phyloP scores from a whole-genome alignment of 805 yeast genomes.

The Nakazawaea ishiwadae region DNA sequence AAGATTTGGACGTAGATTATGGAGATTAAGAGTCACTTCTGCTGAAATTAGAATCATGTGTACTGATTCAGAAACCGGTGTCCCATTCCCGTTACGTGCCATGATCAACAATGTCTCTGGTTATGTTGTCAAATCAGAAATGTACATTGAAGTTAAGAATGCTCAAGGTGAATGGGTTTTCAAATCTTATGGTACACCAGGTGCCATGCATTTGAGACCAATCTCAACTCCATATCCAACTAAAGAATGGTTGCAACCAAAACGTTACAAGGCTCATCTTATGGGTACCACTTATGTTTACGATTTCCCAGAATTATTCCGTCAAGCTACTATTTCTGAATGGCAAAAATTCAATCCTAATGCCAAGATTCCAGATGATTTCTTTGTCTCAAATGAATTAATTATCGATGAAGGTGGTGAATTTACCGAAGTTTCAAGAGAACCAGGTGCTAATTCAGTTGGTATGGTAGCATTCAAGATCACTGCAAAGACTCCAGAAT shows the following conservation, averaged over 20 bases:
- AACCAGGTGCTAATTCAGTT: constrained; percentile 90
- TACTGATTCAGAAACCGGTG: constrained; percentile 81
- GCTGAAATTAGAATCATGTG: constrained; percentile 97
- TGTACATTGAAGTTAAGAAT: constrained; percentile 92
- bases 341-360: constrained; percentile 69
- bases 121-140: constrained; percentile 91
- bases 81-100: constrained; percentile 94
- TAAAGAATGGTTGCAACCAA: constrained; percentile 96
- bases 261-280: constrained; percentile 96
- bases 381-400: constrained; percentile 76
- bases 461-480: constrained; percentile 98
- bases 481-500: constrained; percentile 91
- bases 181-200: constrained; percentile 92
- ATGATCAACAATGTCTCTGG: constrained; percentile 95
- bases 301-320: constrained; percentile 98
- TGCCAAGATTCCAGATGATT: constrained; percentile 65
- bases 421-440: constrained; percentile 86
- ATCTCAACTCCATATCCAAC: constrained; percentile 96
- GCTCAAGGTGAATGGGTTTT: constrained; percentile 94
- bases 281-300: constrained; percentile 98
- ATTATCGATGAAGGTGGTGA: constrained; percentile 77
- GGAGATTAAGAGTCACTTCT: constrained; percentile 95
- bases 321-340: constrained; percentile 79
- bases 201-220: constrained; percentile 95
- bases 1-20: constrained; percentile 92